Conservation (phyloP, 805 yeast genomes). For the Cyberlindnera saturnus region DNA sequence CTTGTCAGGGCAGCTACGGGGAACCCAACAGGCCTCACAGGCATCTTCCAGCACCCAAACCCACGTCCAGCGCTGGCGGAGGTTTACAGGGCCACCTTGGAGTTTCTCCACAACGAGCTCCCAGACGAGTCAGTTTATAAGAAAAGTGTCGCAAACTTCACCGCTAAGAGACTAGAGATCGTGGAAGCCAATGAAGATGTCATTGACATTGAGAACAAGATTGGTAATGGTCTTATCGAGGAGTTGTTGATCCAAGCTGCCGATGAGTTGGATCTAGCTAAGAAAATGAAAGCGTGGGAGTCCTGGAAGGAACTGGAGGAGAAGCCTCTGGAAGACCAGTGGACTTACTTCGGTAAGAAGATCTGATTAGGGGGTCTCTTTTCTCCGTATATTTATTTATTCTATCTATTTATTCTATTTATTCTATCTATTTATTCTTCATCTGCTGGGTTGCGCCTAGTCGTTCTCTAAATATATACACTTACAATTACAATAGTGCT, state of each 20-base stretch:
- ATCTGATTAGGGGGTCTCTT: conserved; percentile 25
- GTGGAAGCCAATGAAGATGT: conserved; percentile 58
- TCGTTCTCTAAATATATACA: too few species aligned
- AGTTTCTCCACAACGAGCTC: conserved; percentile 49
- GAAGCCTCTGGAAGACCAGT: conserved; percentile 73
- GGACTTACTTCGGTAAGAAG: conserved; percentile 75
- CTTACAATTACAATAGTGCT: too few species aligned
- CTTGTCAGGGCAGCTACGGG: conserved; percentile 56
- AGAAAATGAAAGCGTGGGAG: conserved; percentile 62
- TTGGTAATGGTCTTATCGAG: conserved; percentile 81
- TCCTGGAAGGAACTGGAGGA: conserved; percentile 79
- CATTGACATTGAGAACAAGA: conserved; percentile 61
- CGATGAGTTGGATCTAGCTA: conserved; percentile 67
- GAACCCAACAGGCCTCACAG: conserved; percentile 77
- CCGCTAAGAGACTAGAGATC: conserved; percentile 59
- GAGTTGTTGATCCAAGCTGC: conserved; percentile 78
- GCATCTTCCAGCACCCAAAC: conserved; percentile 71
- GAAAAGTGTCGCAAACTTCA: conserved; percentile 66
- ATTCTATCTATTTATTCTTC: background rate
- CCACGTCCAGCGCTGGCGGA: conserved; percentile 75
- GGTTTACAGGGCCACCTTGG: conserved; percentile 64
- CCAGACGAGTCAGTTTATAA: conserved; percentile 73
- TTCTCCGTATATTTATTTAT: background rate
- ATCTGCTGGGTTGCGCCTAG: background rate
- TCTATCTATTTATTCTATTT: background rate